Evolutionary conservation across 2,329 filamentous ascomycete species (phyloP).

Genomic region (Rhexocercosporidium sp.): DNA sequence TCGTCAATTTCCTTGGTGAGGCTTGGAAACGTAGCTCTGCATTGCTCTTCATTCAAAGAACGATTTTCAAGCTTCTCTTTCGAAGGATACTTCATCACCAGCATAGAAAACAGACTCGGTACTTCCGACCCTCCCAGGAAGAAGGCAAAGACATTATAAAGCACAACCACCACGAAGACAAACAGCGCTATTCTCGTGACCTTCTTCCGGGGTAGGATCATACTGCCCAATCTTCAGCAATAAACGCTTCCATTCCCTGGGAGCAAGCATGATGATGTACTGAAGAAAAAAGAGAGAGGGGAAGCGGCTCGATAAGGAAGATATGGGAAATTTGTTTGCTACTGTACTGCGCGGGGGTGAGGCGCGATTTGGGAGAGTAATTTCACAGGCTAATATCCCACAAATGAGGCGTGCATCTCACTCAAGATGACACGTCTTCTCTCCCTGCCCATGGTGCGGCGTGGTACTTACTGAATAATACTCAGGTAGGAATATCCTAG

Average conservation of each 20-base stretch:
- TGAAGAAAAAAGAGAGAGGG: not conserved
- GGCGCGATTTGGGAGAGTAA: not conserved
- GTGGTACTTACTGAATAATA: not conserved
- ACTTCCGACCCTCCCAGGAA: not conserved
- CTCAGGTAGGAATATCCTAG: not conserved
- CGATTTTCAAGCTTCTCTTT: conserved; percentile 22
- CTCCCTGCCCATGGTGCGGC: not conserved
- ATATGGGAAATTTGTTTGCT: conserved; percentile 3
- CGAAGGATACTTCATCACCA: not conserved
- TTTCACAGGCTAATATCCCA: conserved; percentile 15
- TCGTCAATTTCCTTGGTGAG: conserved; percentile 53
- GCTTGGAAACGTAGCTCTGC: conserved; percentile 51
- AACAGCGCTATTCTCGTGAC: not conserved
- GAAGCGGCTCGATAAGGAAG: not conserved
- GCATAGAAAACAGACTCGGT: not conserved
- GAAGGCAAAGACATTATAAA: not conserved
- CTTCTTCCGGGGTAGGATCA: not conserved
- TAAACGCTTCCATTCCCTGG: not conserved
- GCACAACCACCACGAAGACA: not conserved
- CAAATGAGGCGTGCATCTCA: conserved; percentile 16
- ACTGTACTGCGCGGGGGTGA: not conserved
- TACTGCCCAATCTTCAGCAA: not conserved
- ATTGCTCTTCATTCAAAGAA: conserved; percentile 49
- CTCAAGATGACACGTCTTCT: conserved; percentile 17
- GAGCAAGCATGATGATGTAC: not conserved